A percentile compares a stretch with the other conserved stretches of the same genome.
These are phyloP conservation scores for Paramecium bursaria DNA, from an alignment of 73 alveolate species.

Conservation along the genomic window DNA sequence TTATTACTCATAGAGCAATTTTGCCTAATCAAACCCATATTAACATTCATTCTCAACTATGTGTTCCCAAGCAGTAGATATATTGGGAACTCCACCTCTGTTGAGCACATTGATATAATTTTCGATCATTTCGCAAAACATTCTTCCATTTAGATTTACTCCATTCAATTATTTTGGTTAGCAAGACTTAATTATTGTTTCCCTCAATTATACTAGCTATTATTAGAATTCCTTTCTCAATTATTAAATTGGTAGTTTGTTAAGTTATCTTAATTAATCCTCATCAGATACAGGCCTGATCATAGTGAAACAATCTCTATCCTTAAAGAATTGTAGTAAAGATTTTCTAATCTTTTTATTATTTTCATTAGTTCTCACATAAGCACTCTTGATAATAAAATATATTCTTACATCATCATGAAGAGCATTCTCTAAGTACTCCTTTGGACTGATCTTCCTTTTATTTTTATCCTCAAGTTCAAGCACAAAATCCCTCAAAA, in stretches of 20 bases:
- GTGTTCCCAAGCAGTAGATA: slow-evolving; percentile 54
- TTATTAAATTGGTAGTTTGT: neutral
- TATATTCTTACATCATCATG: slow-evolving; percentile 60
- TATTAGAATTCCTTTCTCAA: slow-evolving; percentile 31
- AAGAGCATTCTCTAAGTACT: slow-evolving; percentile 90
- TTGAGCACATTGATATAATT: neutral
- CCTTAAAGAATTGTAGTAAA: slow-evolving; percentile 28
- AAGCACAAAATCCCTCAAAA: slow-evolving; percentile 94
- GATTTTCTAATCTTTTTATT: slow-evolving; percentile 61
- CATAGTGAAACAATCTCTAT: slow-evolving; percentile 10
- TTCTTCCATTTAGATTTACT: slow-evolving; percentile 48
- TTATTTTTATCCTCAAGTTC: slow-evolving; percentile 89
- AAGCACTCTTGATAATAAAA: neutral
- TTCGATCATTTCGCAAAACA: slow-evolving; percentile 40
- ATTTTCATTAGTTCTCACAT: neutral
- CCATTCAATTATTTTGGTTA: slow-evolving; percentile 48
- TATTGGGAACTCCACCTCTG: slow-evolving; percentile 34
- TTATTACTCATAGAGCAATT: slow-evolving; percentile 2
- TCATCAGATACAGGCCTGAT: slow-evolving; percentile 21
- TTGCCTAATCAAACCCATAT: slow-evolving; percentile 7
- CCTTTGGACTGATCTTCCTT: slow-evolving; percentile 82
- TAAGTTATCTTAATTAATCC: neutral
- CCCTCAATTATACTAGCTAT: neutral
- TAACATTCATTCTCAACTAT: slow-evolving; percentile 35
- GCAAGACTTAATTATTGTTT: neutral